Percentiles rank a stretch among this genome's conserved stretches.
Conservation (phyloP, 164 flowering plant genomes). For the Pachysandra terminalis region DNA sequence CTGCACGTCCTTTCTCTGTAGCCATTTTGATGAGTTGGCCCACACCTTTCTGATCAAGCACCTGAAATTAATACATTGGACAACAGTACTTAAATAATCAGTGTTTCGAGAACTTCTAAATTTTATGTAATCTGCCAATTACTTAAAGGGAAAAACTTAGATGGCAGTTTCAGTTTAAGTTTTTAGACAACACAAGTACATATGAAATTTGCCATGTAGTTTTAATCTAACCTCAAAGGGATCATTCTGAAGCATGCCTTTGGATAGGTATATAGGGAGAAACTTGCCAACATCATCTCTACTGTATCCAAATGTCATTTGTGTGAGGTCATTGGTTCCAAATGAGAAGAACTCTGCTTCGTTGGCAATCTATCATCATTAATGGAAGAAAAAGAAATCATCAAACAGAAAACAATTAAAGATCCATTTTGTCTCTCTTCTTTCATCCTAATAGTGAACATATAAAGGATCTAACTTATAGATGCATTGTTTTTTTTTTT, state of each 20-base stretch:
- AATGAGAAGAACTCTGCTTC: conserved; percentile 98
- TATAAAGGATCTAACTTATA: no score
- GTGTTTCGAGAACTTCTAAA: no score
- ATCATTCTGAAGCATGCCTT: conserved; percentile 87
- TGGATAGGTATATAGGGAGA: conserved; percentile 75
- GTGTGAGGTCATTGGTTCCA: conserved; percentile 97
- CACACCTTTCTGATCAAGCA: conserved; percentile 92
- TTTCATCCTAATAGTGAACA: background rate
- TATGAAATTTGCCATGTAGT: background rate
- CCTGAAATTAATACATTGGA: conserved; percentile 39
- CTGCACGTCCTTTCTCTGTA: conserved; percentile 79
- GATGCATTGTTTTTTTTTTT: no score
- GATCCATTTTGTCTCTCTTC: no score
- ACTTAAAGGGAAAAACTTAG: no score
- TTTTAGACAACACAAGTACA: background rate
- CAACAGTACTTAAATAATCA: no score
- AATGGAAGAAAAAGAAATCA: conserved; percentile 1
- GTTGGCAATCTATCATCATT: conserved; percentile 62
- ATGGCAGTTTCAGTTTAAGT: no score
- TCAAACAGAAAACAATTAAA: no score
- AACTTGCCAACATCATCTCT: conserved; percentile 99
- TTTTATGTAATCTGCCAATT: no score
- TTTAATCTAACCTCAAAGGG: conserved; percentile 79
- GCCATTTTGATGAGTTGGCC: conserved; percentile 94
- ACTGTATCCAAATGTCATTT: conserved; percentile 98